Conservation (phyloP, 805 yeast species). For the Yarrowia sp. region DNA sequence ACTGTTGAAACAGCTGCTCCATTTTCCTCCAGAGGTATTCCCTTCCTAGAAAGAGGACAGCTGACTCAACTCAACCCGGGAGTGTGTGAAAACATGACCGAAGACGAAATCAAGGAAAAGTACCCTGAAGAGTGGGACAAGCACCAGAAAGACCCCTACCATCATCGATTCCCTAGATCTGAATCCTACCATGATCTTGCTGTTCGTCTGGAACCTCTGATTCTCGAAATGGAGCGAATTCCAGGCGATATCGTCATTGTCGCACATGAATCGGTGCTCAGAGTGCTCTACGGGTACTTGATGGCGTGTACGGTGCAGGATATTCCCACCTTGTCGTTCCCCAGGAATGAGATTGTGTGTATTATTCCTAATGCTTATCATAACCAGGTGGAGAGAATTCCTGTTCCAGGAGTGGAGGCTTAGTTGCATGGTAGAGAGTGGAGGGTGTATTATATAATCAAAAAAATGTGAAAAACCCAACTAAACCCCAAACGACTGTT, state of each 20-base stretch:
- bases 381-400: constrained; percentile 34
- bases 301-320: constrained; percentile 89
- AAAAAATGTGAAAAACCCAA: background rate
- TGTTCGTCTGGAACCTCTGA: constrained; percentile 85
- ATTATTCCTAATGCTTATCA: constrained; percentile 79
- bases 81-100: constrained; percentile 66
- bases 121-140: constrained; percentile 71
- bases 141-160: constrained; percentile 78
- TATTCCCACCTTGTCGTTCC: constrained; percentile 75
- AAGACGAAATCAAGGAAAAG: constrained; percentile 54
- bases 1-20: constrained; percentile 75
- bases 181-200: constrained; percentile 97
- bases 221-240: constrained; percentile 91
- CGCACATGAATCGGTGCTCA: constrained; percentile 87
- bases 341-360: constrained; percentile 81
- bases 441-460: background rate
- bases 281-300: constrained; percentile 89
- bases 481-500: too few relatives aligned
- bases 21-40: constrained; percentile 58
- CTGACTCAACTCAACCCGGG: constrained; percentile 90
- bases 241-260: constrained; percentile 76
- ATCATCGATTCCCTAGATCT: constrained; percentile 85
- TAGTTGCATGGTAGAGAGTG: background rate
- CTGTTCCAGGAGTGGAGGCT: constrained; percentile 32
- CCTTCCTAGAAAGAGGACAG: constrained; percentile 73